Evolutionary conservation across 2,329 filamentous ascomycete genomes (phyloP).

Genomic region (Colletotrichum endophyticum): DNA sequence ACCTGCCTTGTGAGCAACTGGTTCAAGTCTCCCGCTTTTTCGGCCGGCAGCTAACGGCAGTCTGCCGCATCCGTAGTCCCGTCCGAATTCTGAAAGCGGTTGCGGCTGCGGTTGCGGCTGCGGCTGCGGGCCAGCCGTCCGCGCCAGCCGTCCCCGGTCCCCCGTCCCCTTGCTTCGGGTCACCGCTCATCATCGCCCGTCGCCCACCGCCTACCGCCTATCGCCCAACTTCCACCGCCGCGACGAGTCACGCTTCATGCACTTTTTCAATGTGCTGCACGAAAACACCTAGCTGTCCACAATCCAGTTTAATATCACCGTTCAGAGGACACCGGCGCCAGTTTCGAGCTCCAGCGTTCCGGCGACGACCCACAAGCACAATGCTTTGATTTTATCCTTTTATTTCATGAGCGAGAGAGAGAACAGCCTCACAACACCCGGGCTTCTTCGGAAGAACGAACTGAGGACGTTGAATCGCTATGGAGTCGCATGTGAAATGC

Average conservation of each 20-base stretch:
- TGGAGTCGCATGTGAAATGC: background rate
- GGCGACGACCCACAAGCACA: background rate
- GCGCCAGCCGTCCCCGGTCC: background rate
- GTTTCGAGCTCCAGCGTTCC: background rate
- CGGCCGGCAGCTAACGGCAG: background rate
- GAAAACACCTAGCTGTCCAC: background rate
- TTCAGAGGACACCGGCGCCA: background rate
- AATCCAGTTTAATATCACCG: background rate
- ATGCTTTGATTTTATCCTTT: background rate
- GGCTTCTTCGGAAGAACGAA: background rate
- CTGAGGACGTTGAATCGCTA: background rate
- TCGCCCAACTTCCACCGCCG: background rate
- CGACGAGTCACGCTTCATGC: background rate
- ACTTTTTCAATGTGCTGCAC: background rate
- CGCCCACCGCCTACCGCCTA: no score
- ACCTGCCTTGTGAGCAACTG: background rate
- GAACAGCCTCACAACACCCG: background rate
- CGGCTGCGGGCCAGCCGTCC: background rate
- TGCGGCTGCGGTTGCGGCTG: background rate
- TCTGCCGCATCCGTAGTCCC: background rate
- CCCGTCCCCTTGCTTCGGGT: background rate
- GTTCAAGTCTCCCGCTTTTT: background rate
- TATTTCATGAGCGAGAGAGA: background rate
- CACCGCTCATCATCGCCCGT: background rate
- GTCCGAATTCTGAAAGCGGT: background rate